These are phyloP conservation scores for Rhodotorula sphaerocarpa DNA, from an alignment of 768 basidiomycete species.

Conservation along the genomic window DNA sequence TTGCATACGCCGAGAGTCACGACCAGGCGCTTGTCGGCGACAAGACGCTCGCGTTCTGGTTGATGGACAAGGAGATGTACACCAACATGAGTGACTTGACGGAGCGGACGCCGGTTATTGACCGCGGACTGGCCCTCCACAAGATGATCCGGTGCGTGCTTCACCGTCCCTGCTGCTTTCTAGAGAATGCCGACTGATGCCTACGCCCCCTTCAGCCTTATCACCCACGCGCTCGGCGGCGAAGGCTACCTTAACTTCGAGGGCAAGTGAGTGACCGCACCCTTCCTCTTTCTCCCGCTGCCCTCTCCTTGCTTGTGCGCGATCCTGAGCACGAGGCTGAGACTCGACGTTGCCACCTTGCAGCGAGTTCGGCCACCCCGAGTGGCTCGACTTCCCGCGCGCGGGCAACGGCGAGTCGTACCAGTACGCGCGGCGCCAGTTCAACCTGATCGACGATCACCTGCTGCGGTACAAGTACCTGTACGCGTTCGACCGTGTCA, in stretches of 20 bases:
- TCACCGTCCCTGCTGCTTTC: not conserved
- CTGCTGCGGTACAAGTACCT: constrained; percentile 86
- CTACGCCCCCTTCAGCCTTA: constrained; percentile 52
- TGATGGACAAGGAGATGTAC: constrained; percentile 99
- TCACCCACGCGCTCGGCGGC: constrained; percentile 87
- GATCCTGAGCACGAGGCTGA: no score
- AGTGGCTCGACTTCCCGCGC: constrained; percentile 99
- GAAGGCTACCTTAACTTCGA: constrained; percentile 98
- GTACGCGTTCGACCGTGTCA: constrained; percentile 83
- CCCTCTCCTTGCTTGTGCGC: not conserved
- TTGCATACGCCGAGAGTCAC: constrained; percentile 90
- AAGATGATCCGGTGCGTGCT: constrained; percentile 83
- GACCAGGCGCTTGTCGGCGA: constrained; percentile 98
- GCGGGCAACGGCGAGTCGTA: constrained; percentile 92
- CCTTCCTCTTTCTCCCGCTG: not conserved
- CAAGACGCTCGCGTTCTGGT: constrained; percentile 97
- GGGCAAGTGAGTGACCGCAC: constrained; percentile 36
- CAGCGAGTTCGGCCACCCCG: constrained; percentile 97
- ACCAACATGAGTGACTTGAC: constrained; percentile 87
- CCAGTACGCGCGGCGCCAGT: constrained; percentile 89
- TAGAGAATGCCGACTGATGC: not conserved
- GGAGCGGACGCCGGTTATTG: constrained; percentile 70
- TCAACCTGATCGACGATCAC: constrained; percentile 82
- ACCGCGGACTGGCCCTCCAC: constrained; percentile 84
- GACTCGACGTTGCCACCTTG: no score